Evolutionary conservation across 148 eudicot genomes (phyloP), one percentile per base, ranked within the genome.

Genomic region (Talinum fruticosum): DNA sequence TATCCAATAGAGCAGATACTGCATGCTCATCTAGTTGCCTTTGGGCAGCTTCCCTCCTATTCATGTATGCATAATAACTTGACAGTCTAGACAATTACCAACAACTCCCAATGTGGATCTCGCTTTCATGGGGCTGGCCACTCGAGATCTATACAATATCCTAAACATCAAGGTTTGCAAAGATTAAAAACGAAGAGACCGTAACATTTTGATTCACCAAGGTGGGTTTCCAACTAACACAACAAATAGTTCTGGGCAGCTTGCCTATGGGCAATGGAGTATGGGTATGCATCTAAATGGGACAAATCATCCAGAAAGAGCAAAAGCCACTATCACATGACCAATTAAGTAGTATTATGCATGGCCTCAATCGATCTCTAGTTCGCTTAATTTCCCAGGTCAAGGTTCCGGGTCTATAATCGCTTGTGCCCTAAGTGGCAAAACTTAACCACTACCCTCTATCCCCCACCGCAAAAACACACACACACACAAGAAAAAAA

Each of bases 251-350:
- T 57, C 64, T 57, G 21, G 45, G 24, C 24, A 21, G 26, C 51
- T 12, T 8, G 32, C 44, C 18, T 23, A 24, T 10, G 2, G 28
- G 64, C 6, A 8, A n/a, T n/a, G 33, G 66, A 3, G 19, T 16
- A 7, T 41, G 16, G 13, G 30, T 5, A 36, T 37, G 10, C 72
- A 44, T 16, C 74, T 14, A 28, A 44, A 13, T 41, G n/a, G 26
- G 54, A 13, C 47, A 68, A 68, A 47, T 35, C 26, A 35, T 18
- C 28, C n/a, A 36, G 14, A 3, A 14, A 8, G 7, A 23, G 35
- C 54, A 71, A 45, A 71, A 44, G 74, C 2, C 44, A 71, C 74
- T 15, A 71, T 71, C n/a, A 44, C 19, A 24, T 44, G 57, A 71
- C 74, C 1, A 10, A 23, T 2, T 2, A 71, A 15, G 23, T 23